Percentiles rank a stretch among this genome's conserved stretches.
Conservation (phyloP, 306 rosid species). For the Quercus cerris region DNA sequence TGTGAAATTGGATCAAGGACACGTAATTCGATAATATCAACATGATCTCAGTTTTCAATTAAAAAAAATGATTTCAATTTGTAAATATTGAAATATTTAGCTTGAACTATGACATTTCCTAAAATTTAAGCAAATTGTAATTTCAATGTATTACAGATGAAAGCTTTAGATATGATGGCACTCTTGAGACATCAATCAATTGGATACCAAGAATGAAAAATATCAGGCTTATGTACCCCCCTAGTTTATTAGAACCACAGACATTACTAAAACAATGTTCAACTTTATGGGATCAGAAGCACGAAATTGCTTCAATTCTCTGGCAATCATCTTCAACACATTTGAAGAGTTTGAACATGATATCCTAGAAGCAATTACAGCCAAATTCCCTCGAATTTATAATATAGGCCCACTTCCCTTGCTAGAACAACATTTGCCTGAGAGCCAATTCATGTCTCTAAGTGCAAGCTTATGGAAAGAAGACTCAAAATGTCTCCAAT, state of each 20-base stretch:
- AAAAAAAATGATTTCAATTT: neutral
- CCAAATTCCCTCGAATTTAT: conserved; percentile 25
- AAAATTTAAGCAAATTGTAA: neutral
- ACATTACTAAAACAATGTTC: conserved; percentile 23
- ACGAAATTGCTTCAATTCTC: conserved; percentile 19
- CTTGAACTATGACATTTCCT: neutral
- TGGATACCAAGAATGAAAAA: conserved; percentile 30
- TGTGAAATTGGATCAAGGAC: no score
- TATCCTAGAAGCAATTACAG: conserved; percentile 21
- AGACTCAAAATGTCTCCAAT: conserved; percentile 24
- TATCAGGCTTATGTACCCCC: conserved; percentile 34
- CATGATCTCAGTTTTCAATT: no score
- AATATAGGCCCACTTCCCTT: conserved; percentile 28
- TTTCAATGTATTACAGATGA: neutral
- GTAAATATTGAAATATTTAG: neutral
- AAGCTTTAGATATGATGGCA: conserved; percentile 18
- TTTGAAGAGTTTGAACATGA: conserved; percentile 26
- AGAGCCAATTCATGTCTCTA: conserved; percentile 17
- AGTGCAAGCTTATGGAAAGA: conserved; percentile 37
- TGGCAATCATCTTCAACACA: conserved; percentile 32
- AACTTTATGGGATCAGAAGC: conserved; percentile 25
- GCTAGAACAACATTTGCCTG: neutral
- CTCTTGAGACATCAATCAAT: conserved; percentile 15
- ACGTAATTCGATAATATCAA: no score
- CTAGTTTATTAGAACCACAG: conserved; percentile 19